phyloP scores from a whole-genome alignment of 2,329 filamentous ascomycete genomes.

The Ceratocystis cacaofunesta region DNA sequence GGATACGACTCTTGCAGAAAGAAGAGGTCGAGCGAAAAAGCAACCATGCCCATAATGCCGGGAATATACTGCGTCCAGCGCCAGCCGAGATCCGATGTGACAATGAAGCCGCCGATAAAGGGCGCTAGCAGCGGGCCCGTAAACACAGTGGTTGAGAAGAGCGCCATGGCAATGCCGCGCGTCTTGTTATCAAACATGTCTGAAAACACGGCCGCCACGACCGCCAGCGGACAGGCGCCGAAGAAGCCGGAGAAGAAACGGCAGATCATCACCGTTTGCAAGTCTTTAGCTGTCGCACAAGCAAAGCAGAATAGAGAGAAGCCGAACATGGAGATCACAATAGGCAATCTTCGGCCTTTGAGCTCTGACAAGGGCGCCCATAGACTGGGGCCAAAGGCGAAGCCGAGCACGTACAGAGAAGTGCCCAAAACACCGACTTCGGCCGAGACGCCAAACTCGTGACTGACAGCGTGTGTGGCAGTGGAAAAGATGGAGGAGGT shows the following conservation, averaged over 20 bases:
- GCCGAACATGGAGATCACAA: slow-evolving; percentile 48
- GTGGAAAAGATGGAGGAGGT: slow-evolving; percentile 62
- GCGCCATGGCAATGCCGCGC: slow-evolving; percentile 35
- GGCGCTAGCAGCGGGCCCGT: slow-evolving; percentile 52
- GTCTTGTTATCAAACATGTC: slow-evolving; percentile 55
- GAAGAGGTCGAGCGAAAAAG: slow-evolving; percentile 44
- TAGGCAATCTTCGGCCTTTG: slow-evolving; percentile 48
- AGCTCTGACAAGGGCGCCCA: slow-evolving; percentile 63
- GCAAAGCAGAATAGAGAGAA: slow-evolving; percentile 56
- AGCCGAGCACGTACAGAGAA: slow-evolving; percentile 55
- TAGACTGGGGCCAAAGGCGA: slow-evolving; percentile 55
- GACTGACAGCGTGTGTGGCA: slow-evolving; percentile 42
- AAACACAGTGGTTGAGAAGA: slow-evolving; percentile 41
- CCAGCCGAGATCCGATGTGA: slow-evolving; percentile 47
- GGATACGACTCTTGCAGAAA: slow-evolving; percentile 58
- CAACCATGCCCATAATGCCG: slow-evolving; percentile 47
- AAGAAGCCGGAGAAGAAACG: slow-evolving; percentile 63
- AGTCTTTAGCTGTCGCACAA: slow-evolving; percentile 48
- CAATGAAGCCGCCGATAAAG: slow-evolving; percentile 54
- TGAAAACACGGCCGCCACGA: slow-evolving; percentile 56
- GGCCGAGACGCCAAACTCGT: slow-evolving; percentile 42
- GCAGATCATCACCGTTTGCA: slow-evolving; percentile 54
- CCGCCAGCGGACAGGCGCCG: slow-evolving; percentile 51
- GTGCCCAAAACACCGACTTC: slow-evolving; percentile 52
- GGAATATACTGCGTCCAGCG: slow-evolving; percentile 56